Percentiles rank a stretch among this genome's conserved stretches.
Evolutionary conservation across 2,329 filamentous ascomycete species (phyloP).

Genomic region (Ilyonectria robusta): DNA sequence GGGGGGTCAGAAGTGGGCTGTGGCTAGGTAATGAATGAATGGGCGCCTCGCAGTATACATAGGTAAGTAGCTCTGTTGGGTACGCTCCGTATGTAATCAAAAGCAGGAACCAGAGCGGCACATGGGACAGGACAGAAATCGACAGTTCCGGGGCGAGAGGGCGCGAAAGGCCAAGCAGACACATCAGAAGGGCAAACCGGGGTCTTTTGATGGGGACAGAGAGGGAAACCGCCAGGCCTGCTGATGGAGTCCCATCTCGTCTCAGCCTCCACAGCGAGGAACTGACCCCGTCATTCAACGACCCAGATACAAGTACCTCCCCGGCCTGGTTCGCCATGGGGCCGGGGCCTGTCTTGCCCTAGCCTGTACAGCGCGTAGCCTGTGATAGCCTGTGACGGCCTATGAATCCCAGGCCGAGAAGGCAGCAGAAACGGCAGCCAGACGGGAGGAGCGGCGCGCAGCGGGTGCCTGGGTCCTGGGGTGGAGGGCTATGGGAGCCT

Average conservation of each 20-base stretch:
- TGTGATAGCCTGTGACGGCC: background rate
- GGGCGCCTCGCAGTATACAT: slow-evolving; percentile 23
- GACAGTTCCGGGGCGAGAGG: slow-evolving; percentile 37
- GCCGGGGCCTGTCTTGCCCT: slow-evolving; percentile 34
- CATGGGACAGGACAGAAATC: slow-evolving; percentile 27
- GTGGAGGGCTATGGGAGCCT: slow-evolving; percentile 4
- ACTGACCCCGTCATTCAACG: slow-evolving; percentile 47
- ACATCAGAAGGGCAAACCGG: slow-evolving; percentile 43
- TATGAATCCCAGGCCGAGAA: slow-evolving; percentile 7
- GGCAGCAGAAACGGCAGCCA: slow-evolving; percentile 27
- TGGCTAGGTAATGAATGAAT: slow-evolving; percentile 34
- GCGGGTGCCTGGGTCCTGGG: slow-evolving; percentile 33
- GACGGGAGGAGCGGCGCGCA: slow-evolving; percentile 47
- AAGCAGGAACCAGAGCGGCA: slow-evolving; percentile 40
- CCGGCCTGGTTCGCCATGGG: slow-evolving; percentile 13
- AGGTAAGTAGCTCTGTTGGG: slow-evolving; percentile 24
- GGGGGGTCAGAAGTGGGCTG: slow-evolving; percentile 36
- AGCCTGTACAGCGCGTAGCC: slow-evolving; percentile 21
- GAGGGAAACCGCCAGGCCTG: slow-evolving; percentile 53
- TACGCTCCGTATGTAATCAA: slow-evolving; percentile 34
- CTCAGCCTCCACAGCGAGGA: slow-evolving; percentile 56
- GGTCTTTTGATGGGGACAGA: slow-evolving; percentile 42
- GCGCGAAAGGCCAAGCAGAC: slow-evolving; percentile 25
- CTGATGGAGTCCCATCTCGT: slow-evolving; percentile 54
- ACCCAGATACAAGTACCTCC: slow-evolving; percentile 21